Evolutionary conservation across 2,329 filamentous ascomycete species (phyloP).

Genomic region (Magnaporthiopsis incrustans): DNA sequence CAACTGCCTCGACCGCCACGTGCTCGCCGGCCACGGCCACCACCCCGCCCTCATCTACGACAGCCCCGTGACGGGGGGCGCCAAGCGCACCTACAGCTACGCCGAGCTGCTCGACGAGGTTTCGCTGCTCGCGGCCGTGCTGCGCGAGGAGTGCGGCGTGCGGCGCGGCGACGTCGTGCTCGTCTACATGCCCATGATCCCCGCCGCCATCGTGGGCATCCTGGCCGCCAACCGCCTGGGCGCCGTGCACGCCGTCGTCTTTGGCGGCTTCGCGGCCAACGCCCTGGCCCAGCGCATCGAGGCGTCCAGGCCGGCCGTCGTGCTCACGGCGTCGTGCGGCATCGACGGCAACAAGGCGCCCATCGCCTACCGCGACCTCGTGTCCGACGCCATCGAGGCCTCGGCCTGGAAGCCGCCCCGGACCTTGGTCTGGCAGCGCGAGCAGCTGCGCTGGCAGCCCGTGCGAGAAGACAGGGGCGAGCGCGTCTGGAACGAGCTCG

Average conservation of each 20-base stretch:
- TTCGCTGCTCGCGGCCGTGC: conserved; percentile 69
- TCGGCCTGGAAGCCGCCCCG: conserved; percentile 64
- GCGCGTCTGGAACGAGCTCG: conserved; percentile 70
- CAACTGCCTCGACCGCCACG: conserved; percentile 86
- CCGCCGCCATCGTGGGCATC: conserved; percentile 77
- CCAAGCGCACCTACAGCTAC: conserved; percentile 69
- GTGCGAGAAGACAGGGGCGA: conserved; percentile 61
- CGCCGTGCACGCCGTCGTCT: conserved; percentile 85
- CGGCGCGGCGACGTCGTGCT: conserved; percentile 78
- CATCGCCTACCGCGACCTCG: conserved; percentile 66
- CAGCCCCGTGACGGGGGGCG: conserved; percentile 67
- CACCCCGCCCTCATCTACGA: conserved; percentile 77
- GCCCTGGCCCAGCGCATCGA: conserved; percentile 86
- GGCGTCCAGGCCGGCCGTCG: conserved; percentile 62
- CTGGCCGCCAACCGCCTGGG: conserved; percentile 75
- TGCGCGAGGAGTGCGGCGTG: conserved; percentile 77
- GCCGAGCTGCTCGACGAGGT: conserved; percentile 68
- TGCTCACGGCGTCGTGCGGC: conserved; percentile 86
- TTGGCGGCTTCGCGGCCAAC: conserved; percentile 78
- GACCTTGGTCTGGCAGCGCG: conserved; percentile 77
- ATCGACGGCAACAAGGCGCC: conserved; percentile 81
- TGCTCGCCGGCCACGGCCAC: conserved; percentile 68
- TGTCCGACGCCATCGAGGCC: conserved; percentile 62
- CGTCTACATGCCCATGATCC: conserved; percentile 97
- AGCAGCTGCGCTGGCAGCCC: conserved; percentile 65